A percentile compares a stretch with the other conserved stretches of the same genome.
phyloP scores from a whole-genome alignment of 345 rosid species.

The Linum trigynum region DNA sequence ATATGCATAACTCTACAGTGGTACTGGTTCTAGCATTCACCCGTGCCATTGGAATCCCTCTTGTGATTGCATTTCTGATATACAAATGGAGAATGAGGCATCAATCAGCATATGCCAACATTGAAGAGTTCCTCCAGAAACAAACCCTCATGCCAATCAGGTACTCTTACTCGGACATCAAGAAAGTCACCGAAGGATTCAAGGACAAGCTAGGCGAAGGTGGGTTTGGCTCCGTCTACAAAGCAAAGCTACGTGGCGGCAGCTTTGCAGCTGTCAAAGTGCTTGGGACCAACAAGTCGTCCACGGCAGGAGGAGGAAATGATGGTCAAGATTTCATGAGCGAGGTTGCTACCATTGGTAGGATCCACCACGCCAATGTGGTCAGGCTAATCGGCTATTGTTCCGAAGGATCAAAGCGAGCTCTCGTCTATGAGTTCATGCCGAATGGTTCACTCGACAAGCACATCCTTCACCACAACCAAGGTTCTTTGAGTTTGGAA shows the following conservation, averaged over 20 bases:
- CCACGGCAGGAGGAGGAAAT: not conserved
- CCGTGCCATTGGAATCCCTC: not conserved
- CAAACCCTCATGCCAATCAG: not conserved
- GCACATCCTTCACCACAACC: not conserved
- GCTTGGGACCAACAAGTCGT: not conserved
- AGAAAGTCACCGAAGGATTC: not conserved
- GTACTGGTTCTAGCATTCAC: not conserved
- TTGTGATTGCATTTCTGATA: not conserved
- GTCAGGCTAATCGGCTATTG: constrained; percentile 10
- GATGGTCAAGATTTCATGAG: constrained; percentile 8
- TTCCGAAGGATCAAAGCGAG: constrained; percentile 4
- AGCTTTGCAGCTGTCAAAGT: constrained; percentile 7
- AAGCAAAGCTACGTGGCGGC: not conserved
- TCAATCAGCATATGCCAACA: constrained; percentile 1
- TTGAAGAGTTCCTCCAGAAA: not conserved
- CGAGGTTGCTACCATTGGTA: constrained; percentile 11
- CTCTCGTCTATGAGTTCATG: constrained; percentile 8
- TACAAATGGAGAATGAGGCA: constrained; percentile 14
- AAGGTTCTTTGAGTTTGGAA: constrained; percentile 10
- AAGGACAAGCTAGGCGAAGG: not conserved
- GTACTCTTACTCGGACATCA: not conserved
- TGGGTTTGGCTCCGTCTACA: not conserved
- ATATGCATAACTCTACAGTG: not conserved
- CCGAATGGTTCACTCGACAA: constrained; percentile 13
- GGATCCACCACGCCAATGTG: constrained; percentile 9